Conservation (phyloP, 352 stramenopile species). For the Pelagophyceae sp. region DNA sequence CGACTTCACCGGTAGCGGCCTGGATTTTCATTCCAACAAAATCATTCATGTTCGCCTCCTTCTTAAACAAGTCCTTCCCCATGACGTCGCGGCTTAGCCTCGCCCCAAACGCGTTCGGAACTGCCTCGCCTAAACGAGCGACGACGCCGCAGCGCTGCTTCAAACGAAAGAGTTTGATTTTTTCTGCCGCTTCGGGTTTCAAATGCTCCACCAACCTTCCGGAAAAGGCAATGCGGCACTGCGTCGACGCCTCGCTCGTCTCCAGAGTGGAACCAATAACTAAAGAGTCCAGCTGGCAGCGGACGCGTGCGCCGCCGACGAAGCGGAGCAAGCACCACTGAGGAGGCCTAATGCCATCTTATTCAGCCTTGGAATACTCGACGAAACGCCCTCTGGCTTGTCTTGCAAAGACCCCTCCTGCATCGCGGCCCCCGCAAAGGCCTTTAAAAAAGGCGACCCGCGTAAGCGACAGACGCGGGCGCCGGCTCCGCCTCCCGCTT, state of each 20-base stretch:
- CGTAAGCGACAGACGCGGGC: too few species aligned
- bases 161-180: constrained; percentile 49
- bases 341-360: constrained; percentile 34
- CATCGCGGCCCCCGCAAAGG: too few species aligned
- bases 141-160: constrained; percentile 54
- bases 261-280: constrained; percentile 66
- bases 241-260: constrained; percentile 43
- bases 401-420: too few species aligned
- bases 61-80: constrained; percentile 61
- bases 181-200: constrained; percentile 37
- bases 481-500: constrained; percentile 21
- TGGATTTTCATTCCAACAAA: constrained; percentile 62
- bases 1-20: constrained; percentile 49
- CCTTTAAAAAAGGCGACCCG: too few species aligned
- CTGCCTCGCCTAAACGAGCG: constrained; percentile 49
- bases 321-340: constrained; percentile 67
- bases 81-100: constrained; percentile 57
- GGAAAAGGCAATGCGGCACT: constrained; percentile 64
- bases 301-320: constrained; percentile 55
- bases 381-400: constrained; percentile 1
- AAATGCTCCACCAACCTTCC: constrained; percentile 50
- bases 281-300: constrained; percentile 53
- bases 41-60: constrained; percentile 60
- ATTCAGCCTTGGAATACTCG: constrained; percentile 20
- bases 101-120: constrained; percentile 44